phyloP scores from a whole-genome alignment of 2,329 filamentous ascomycete genomes.

The Niveomyces coronatus region DNA sequence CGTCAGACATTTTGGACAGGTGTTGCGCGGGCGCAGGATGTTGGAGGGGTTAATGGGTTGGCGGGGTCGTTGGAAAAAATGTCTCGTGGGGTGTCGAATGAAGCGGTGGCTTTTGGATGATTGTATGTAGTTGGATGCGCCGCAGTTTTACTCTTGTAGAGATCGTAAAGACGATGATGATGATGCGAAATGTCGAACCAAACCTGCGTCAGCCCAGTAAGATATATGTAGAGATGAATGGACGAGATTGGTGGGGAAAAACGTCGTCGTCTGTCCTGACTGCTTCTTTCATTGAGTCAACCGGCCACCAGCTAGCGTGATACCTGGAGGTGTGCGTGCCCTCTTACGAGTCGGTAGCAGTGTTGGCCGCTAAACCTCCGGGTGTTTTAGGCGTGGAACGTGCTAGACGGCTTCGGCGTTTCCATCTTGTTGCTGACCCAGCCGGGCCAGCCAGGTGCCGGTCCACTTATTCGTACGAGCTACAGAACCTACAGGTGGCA shows the following conservation, averaged over 20 bases:
- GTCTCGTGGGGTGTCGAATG: no score
- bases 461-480: not conserved
- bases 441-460: no score
- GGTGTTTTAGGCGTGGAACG: constrained; percentile 19
- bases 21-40: not conserved
- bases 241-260: constrained; percentile 19
- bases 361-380: not conserved
- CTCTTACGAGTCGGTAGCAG: constrained; percentile 13
- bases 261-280: not conserved
- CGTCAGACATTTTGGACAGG: constrained; percentile 50
- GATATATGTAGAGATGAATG: constrained; percentile 16
- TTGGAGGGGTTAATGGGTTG: not conserved
- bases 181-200: not conserved
- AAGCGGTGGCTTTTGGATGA: no score
- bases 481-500: no score
- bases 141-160: no score
- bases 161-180: not conserved
- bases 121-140: no score
- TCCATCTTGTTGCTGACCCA: no score
- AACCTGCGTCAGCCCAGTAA: constrained; percentile 6
- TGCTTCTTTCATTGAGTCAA: constrained; percentile 25
- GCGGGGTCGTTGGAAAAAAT: not conserved
- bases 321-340: constrained; percentile 13
- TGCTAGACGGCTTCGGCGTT: constrained; percentile 16
- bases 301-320: no score